Evolutionary conservation across 164 flowering plant species (phyloP).

Genomic region (grape (Vitis vinifera)): ASM3070453v1 NC_081811.1:21309501-21310000

Average conservation of each 20-base stretch:
- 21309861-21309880: neutral
- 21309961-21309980: too few relatives aligned
- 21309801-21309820: neutral
- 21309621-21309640: neutral
- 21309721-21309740: neutral
- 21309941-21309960: neutral
- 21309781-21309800: slow-evolving; percentile 42
- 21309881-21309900: neutral
- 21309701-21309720: neutral
- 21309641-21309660: neutral
- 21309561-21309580: slow-evolving; percentile 62
- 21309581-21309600: slow-evolving; percentile 6
- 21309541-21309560: slow-evolving; percentile 86
- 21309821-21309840: neutral
- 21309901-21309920: neutral
- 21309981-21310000: too few relatives aligned
- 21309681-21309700: neutral
- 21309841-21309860: neutral
- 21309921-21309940: neutral
- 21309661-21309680: neutral
- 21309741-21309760: slow-evolving; percentile 21
- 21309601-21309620: neutral
- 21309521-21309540: slow-evolving; percentile 83
- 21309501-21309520: slow-evolving; percentile 41
- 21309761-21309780: slow-evolving; percentile 59